phyloP scores from a whole-genome alignment of 176 grass and related monocot species.

The Olyra latifolia region DNA sequence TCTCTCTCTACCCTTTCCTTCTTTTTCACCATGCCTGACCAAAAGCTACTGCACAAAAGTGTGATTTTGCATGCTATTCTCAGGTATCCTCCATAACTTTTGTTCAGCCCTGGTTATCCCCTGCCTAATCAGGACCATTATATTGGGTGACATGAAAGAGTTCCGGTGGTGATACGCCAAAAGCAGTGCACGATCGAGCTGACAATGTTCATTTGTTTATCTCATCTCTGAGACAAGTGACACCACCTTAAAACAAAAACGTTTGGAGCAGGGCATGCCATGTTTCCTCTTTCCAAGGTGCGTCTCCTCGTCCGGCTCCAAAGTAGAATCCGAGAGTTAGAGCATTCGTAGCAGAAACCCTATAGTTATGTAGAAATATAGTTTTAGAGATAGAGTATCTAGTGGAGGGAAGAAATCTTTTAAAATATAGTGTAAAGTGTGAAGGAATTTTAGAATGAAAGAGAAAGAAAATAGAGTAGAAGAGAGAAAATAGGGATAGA shows the following conservation, averaged over 20 bases:
- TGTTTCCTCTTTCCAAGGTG: too few relatives aligned
- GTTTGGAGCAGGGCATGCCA: too few relatives aligned
- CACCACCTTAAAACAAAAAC: background rate
- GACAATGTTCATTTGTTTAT: background rate
- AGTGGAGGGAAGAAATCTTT: too few relatives aligned
- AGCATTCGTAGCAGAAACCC: too few relatives aligned
- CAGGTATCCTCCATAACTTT: conserved; percentile 28
- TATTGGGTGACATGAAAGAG: background rate
- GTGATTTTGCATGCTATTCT: conserved; percentile 38
- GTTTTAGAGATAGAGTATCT: too few relatives aligned
- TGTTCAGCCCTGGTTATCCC: background rate
- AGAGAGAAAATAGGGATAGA: too few relatives aligned
- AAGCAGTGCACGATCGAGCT: background rate
- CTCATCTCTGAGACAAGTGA: background rate
- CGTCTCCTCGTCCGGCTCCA: too few relatives aligned
- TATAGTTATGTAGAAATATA: too few relatives aligned
- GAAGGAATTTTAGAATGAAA: too few relatives aligned
- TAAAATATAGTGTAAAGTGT: too few relatives aligned
- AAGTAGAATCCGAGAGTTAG: too few relatives aligned
- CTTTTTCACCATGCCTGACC: conserved; percentile 24
- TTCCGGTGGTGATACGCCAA: background rate
- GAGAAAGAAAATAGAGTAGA: too few relatives aligned
- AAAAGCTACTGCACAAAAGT: conserved; percentile 44
- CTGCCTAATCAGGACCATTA: background rate
- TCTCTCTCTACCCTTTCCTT: background rate